These are phyloP conservation scores for Polyporus arcularius DNA, from an alignment of 768 basidiomycete genomes.

Conservation along the genomic window DNA sequence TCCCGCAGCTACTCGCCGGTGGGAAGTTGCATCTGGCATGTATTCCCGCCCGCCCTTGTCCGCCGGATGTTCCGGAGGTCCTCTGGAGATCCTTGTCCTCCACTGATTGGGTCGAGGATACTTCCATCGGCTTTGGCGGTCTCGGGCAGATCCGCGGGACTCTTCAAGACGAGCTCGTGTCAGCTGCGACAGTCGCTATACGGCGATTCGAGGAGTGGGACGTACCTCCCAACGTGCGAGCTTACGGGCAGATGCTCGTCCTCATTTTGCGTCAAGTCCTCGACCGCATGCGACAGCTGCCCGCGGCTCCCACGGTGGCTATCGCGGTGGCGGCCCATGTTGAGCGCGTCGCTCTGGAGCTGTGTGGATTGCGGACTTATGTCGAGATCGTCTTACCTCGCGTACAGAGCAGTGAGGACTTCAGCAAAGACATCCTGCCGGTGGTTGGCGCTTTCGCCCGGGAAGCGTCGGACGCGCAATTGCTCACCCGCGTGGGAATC, in stretches of 20 bases:
- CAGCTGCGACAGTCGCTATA: not conserved
- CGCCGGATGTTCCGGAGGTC: not conserved
- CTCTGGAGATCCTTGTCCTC: not conserved
- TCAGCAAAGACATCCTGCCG: not conserved
- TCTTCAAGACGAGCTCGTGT: not conserved
- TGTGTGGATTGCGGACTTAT: not conserved
- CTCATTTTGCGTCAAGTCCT: not conserved
- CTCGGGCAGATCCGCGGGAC: not conserved
- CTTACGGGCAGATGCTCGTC: not conserved
- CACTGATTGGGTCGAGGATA: not conserved
- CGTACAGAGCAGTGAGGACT: not conserved
- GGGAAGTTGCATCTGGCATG: constrained; percentile 2
- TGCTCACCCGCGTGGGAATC: not conserved
- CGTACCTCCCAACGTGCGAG: not conserved
- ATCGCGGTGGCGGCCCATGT: constrained; percentile 4
- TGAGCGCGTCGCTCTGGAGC: constrained; percentile 2
- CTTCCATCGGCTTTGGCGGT: not conserved
- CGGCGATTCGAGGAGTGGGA: not conserved
- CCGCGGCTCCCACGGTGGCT: not conserved
- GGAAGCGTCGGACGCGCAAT: not conserved
- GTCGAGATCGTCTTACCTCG: not conserved
- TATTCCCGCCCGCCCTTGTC: not conserved
- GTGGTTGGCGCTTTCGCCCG: not conserved
- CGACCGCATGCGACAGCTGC: constrained; percentile 1
- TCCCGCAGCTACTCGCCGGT: not conserved